These are phyloP conservation scores for Nothophaeocryptopus gaeumannii DNA, from an alignment of 2,329 filamentous ascomycete species.

Conservation along the genomic window DNA sequence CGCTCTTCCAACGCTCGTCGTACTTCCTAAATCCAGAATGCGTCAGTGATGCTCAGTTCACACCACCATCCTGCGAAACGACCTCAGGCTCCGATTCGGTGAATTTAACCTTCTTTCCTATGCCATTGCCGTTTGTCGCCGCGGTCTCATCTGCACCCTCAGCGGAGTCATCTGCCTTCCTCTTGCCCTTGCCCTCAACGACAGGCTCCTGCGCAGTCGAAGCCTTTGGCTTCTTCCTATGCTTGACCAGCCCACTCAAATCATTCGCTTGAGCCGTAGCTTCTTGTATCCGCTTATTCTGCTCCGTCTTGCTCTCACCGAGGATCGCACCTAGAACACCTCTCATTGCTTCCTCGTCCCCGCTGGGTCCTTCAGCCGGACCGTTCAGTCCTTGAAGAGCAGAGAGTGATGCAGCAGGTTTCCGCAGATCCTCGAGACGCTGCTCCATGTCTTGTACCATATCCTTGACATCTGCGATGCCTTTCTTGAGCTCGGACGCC, in stretches of 20 bases:
- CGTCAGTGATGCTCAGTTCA: too few species aligned
- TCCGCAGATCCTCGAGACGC: slow-evolving; percentile 67
- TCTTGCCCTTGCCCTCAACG: slow-evolving; percentile 29
- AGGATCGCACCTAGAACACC: slow-evolving; percentile 64
- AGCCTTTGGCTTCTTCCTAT: slow-evolving; percentile 51
- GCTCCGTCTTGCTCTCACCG: slow-evolving; percentile 60
- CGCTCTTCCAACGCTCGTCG: too few species aligned
- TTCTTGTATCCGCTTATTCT: slow-evolving; percentile 65
- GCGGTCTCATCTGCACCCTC: not conserved
- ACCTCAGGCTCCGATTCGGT: slow-evolving; percentile 5
- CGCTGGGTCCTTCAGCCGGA: slow-evolving; percentile 46
- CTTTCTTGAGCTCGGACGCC: slow-evolving; percentile 60
- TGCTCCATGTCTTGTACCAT: slow-evolving; percentile 77
- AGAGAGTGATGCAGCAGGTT: slow-evolving; percentile 59
- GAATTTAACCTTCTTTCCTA: slow-evolving; percentile 32
- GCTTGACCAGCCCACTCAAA: slow-evolving; percentile 67
- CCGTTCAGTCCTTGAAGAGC: slow-evolving; percentile 41
- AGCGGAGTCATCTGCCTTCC: slow-evolving; percentile 27
- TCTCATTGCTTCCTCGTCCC: slow-evolving; percentile 46
- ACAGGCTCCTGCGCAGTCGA: slow-evolving; percentile 11
- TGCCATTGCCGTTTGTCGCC: slow-evolving; percentile 6
- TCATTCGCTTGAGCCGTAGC: slow-evolving; percentile 73
- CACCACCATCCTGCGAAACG: not conserved
- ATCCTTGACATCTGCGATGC: slow-evolving; percentile 72
- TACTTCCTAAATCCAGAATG: too few species aligned